Conservation (phyloP, 805 yeast genomes). For the Ogataea corticis region DNA sequence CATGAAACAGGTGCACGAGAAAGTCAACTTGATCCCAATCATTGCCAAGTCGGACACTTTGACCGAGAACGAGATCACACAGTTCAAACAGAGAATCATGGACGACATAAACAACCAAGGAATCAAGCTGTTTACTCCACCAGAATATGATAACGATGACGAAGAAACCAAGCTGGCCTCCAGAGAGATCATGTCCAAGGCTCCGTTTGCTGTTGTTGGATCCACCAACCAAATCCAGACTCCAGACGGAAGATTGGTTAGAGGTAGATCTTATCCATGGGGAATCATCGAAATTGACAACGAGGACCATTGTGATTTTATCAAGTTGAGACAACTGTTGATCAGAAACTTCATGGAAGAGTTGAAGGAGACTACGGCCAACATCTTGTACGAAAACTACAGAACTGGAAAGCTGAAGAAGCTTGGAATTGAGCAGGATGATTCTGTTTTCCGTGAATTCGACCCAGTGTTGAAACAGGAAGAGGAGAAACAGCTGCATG, state of each 20-base stretch:
- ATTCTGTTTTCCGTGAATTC: constrained; percentile 88
- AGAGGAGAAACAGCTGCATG: constrained; percentile 91
- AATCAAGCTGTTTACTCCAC: constrained; percentile 77
- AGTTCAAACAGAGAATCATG: constrained; percentile 74
- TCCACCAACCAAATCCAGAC: constrained; percentile 72
- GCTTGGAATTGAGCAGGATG: constrained; percentile 91
- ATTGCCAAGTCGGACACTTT: constrained; percentile 94
- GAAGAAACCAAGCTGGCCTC: constrained; percentile 74
- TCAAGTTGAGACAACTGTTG: constrained; percentile 82
- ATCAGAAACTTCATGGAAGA: constrained; percentile 92
- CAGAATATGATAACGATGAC: constrained; percentile 71
- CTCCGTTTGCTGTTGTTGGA: constrained; percentile 95
- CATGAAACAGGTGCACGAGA: constrained; percentile 83
- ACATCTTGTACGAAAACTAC: constrained; percentile 80
- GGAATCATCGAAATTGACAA: constrained; percentile 95
- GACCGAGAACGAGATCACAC: constrained; percentile 78
- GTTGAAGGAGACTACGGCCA: constrained; percentile 80
- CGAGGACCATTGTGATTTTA: constrained; percentile 90
- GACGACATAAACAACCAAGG: constrained; percentile 76
- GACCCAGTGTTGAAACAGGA: constrained; percentile 91
- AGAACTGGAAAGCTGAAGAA: constrained; percentile 76
- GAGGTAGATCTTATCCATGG: constrained; percentile 97
- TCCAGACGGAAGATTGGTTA: constrained; percentile 73
- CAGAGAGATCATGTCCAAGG: constrained; percentile 61
- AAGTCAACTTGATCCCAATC: constrained; percentile 91